These are phyloP conservation scores for Aspergillus pseudonomiae DNA, from an alignment of 2,329 filamentous ascomycete species.

Conservation along the genomic window DNA sequence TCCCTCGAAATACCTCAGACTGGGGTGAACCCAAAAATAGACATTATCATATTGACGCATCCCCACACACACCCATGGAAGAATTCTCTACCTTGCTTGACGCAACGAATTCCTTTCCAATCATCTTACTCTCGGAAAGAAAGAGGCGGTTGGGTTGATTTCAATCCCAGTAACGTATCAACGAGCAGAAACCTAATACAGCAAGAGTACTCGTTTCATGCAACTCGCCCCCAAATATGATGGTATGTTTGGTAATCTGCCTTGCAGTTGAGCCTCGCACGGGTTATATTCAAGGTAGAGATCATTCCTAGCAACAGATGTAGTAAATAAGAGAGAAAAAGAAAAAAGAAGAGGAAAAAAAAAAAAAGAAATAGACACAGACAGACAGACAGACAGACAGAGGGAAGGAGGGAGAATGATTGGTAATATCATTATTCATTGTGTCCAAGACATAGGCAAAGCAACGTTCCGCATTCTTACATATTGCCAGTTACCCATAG, in stretches of 20 bases:
- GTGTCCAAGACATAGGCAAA: background rate
- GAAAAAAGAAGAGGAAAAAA: background rate
- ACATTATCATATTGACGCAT: background rate
- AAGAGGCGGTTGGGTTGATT: background rate
- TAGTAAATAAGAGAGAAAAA: background rate
- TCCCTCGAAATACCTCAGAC: background rate
- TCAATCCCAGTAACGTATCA: background rate
- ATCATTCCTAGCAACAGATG: background rate
- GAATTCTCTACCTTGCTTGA: background rate
- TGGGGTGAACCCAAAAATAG: background rate
- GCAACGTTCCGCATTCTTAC: background rate
- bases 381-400: too few species aligned
- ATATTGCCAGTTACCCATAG: background rate
- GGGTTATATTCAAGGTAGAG: background rate
- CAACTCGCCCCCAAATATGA: background rate
- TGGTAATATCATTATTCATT: background rate
- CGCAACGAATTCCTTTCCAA: background rate
- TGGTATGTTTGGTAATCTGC: background rate
- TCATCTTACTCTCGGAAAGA: background rate
- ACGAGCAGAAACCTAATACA: constrained; percentile 9
- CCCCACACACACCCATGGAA: background rate
- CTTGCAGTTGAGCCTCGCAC: background rate
- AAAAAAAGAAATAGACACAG: background rate
- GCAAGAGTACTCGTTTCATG: constrained; percentile 9
- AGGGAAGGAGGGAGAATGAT: background rate